Conservation (phyloP, 306 rosid species). For the Inga leiocalycina region DNA sequence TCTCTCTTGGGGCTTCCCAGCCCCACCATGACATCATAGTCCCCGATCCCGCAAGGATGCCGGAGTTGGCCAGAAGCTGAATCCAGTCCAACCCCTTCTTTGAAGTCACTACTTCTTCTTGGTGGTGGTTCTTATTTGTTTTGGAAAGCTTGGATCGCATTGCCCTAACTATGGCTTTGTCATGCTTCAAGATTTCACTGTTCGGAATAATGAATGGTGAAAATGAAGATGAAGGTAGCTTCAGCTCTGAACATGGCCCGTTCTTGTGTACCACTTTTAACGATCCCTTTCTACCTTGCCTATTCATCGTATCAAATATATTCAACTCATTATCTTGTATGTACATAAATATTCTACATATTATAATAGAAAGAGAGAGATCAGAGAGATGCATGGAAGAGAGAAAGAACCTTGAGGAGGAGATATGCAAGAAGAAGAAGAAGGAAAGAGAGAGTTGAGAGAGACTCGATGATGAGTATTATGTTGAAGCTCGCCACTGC, state of each 20-base stretch:
- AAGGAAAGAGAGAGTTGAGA: constrained; percentile 54
- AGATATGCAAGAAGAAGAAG: constrained; percentile 44
- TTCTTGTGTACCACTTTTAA: constrained; percentile 57
- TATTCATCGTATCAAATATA: too few relatives aligned
- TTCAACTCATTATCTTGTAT: too few relatives aligned
- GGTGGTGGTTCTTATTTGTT: neutral
- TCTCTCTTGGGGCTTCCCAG: constrained; percentile 15
- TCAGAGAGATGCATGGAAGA: too few relatives aligned
- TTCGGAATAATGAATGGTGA: neutral
- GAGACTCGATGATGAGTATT: constrained; percentile 35
- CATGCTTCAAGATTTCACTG: constrained; percentile 42
- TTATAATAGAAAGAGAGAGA: too few relatives aligned
- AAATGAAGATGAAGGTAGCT: constrained; percentile 10
- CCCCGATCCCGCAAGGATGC: constrained; percentile 48
- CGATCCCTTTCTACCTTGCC: constrained; percentile 26
- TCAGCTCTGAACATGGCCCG: constrained; percentile 56
- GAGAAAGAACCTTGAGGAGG: too few relatives aligned
- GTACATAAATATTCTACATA: too few relatives aligned
- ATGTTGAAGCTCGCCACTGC: neutral
- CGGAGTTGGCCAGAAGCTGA: constrained; percentile 56
- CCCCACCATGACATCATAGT: constrained; percentile 64
- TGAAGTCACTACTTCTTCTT: too few relatives aligned
- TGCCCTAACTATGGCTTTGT: constrained; percentile 44
- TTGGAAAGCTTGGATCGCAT: constrained; percentile 41
- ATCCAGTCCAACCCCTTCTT: neutral